Conservation (phyloP, 371 early-diverging fungal species). For the Coemansia sp. region DNA sequence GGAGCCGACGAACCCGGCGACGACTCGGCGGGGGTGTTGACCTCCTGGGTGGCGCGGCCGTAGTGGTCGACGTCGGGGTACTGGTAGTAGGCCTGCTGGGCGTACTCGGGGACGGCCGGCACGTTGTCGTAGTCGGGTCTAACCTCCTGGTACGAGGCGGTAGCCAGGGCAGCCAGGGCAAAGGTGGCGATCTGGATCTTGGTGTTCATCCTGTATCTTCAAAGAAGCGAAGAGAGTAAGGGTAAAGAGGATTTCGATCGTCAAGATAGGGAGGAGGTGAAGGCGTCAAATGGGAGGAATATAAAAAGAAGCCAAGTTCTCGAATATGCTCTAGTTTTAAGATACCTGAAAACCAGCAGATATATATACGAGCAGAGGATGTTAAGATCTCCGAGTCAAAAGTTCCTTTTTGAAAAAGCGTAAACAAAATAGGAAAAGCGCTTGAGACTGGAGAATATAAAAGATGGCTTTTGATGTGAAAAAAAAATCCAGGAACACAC, state of each 20-base stretch:
- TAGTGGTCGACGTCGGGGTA: constrained; percentile 23
- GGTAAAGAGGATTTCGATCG: neutral
- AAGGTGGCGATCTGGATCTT: constrained; percentile 48
- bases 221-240: neutral
- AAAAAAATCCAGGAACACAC: neutral
- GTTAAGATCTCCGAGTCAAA: constrained; percentile 2
- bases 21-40: constrained; percentile 18
- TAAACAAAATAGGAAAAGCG: constrained; percentile 1
- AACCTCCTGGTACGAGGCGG: constrained; percentile 41
- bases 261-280: neutral
- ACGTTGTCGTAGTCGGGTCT: constrained; percentile 22
- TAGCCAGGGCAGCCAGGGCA: constrained; percentile 36
- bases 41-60: constrained; percentile 38
- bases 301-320: neutral
- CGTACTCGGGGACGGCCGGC: constrained; percentile 19
- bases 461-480: constrained; percentile 2
- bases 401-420: neutral
- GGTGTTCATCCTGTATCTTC: constrained; percentile 24
- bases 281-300: neutral
- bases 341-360: constrained; percentile 7
- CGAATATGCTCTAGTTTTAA: neutral
- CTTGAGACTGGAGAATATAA: neutral
- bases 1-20: constrained; percentile 2
- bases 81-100: constrained; percentile 18
- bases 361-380: neutral